A percentile compares a stretch with the other conserved stretches of the same genome.
Evolutionary conservation across 352 stramenopile species (phyloP).

Genomic region (Globisporangium iwayamae): DNA sequence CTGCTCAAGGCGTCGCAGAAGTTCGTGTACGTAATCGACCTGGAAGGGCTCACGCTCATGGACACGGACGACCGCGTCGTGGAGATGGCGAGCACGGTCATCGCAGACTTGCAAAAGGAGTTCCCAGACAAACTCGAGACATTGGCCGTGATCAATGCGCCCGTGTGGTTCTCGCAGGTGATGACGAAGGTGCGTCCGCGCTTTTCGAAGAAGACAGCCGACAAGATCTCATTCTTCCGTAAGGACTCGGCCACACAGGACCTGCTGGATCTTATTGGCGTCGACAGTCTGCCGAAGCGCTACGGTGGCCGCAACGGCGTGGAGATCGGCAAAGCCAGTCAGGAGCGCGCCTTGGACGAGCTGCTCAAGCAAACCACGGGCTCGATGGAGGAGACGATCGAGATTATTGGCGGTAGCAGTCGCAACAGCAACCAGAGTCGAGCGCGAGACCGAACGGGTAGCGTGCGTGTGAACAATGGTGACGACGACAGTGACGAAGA

Average conservation of each 20-base stretch:
- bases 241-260: conserved; percentile 40
- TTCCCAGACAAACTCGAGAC: conserved; percentile 62
- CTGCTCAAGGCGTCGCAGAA: conserved; percentile 60
- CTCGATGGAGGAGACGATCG: conserved; percentile 66
- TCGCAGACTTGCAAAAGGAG: conserved; percentile 55
- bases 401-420: conserved; percentile 45
- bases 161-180: conserved; percentile 81
- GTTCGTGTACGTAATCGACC: conserved; percentile 72
- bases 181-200: conserved; percentile 53
- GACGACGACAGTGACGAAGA: conserved; percentile 70
- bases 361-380: conserved; percentile 67
- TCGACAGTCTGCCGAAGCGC: conserved; percentile 65
- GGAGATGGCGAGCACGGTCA: conserved; percentile 45
- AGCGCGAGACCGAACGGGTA: conserved; percentile 22
- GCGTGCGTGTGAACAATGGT: conserved; percentile 28
- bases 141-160: conserved; percentile 62
- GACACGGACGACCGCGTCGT: conserved; percentile 71
- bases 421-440: conserved; percentile 19
- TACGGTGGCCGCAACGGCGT: conserved; percentile 76
- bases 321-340: conserved; percentile 73
- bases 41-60: conserved; percentile 70
- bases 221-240: conserved; percentile 64
- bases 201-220: conserved; percentile 54
- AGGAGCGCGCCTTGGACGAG: conserved; percentile 63
- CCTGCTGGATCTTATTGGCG: conserved; percentile 54